Conservation (phyloP, 2,329 filamentous ascomycete genomes). For the Lojkania enalia region DNA sequence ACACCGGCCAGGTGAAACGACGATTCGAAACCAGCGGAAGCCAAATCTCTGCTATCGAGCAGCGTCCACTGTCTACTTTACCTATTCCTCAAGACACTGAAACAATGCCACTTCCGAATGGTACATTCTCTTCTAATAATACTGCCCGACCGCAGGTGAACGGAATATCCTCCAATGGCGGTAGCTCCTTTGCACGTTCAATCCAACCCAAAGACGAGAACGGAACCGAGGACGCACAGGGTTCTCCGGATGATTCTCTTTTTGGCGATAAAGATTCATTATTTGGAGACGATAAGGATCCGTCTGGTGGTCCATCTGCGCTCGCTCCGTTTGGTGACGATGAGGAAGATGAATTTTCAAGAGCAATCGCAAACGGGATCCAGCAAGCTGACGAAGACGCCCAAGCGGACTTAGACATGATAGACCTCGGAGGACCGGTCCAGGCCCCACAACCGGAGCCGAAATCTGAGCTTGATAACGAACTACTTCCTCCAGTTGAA, state of each 20-base stretch:
- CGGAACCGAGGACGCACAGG: slow-evolving; percentile 60
- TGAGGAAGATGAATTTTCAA: slow-evolving; percentile 80
- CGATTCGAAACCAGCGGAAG: slow-evolving; percentile 75
- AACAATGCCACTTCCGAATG: slow-evolving; percentile 58
- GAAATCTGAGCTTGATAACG: background rate
- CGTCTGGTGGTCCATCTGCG: slow-evolving; percentile 47
- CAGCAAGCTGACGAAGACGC: slow-evolving; percentile 50
- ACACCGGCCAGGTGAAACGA: slow-evolving; percentile 76
- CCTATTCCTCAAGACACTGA: slow-evolving; percentile 74
- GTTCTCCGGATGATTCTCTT: slow-evolving; percentile 75
- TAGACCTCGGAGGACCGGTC: slow-evolving; percentile 47
- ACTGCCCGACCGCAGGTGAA: slow-evolving; percentile 60
- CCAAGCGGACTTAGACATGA: slow-evolving; percentile 49
- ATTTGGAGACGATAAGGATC: slow-evolving; percentile 72
- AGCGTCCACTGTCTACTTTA: slow-evolving; percentile 74
- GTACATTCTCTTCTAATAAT: slow-evolving; percentile 79
- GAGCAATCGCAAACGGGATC: slow-evolving; percentile 65
- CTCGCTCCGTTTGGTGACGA: slow-evolving; percentile 68
- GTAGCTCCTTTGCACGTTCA: slow-evolving; percentile 34
- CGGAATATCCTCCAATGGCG: slow-evolving; percentile 53
- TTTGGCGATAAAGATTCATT: slow-evolving; percentile 85
- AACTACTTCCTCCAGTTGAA: background rate
- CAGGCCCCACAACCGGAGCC: slow-evolving; percentile 41
- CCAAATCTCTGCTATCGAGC: slow-evolving; percentile 87
- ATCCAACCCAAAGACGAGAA: slow-evolving; percentile 31